A percentile compares a stretch with the other conserved stretches of the same genome.
phyloP scores from a whole-genome alignment of 257 asterid species.

The Cruciata laevipes region DNA sequence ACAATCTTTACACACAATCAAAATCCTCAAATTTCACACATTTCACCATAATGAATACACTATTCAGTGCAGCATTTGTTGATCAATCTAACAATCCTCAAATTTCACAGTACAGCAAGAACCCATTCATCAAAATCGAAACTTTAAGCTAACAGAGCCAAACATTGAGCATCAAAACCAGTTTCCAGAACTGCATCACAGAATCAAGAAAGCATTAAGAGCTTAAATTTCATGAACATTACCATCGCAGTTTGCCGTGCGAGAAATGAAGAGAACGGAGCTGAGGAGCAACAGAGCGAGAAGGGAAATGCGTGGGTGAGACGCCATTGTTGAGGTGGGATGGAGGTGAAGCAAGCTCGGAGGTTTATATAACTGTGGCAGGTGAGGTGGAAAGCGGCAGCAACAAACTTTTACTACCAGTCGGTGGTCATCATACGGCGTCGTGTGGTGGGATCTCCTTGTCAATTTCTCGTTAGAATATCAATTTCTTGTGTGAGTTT shows the following conservation, averaged over 20 bases:
- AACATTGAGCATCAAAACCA: not conserved
- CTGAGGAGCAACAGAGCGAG: slow-evolving; percentile 50
- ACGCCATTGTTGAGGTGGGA: slow-evolving; percentile 37
- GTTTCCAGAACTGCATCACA: slow-evolving; percentile 13
- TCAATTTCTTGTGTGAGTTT: not conserved
- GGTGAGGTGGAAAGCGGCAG: slow-evolving; percentile 1
- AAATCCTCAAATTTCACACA: not conserved
- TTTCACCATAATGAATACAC: not conserved
- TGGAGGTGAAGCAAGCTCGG: slow-evolving; percentile 10
- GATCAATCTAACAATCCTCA: slow-evolving; percentile 1
- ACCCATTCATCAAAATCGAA: not conserved
- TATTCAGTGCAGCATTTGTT: not conserved
- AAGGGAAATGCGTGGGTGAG: slow-evolving; percentile 34
- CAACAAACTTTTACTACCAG: not conserved
- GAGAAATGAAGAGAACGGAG: slow-evolving; percentile 30
- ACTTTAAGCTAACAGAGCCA: not conserved
- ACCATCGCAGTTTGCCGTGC: slow-evolving; percentile 53
- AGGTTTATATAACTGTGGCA: slow-evolving; percentile 1
- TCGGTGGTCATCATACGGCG: slow-evolving; percentile 10
- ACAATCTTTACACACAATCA: not conserved
- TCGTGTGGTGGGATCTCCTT: slow-evolving; percentile 28
- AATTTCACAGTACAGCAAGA: not conserved
- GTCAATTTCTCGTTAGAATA: slow-evolving; percentile 6
- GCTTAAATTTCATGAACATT: not conserved
- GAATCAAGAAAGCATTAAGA: slow-evolving; percentile 14